A percentile compares a stretch with the other conserved stretches of the same genome.
Evolutionary conservation across 2,329 filamentous ascomycete genomes (phyloP).

Genomic region (Coleophoma eucalyptorum): DNA sequence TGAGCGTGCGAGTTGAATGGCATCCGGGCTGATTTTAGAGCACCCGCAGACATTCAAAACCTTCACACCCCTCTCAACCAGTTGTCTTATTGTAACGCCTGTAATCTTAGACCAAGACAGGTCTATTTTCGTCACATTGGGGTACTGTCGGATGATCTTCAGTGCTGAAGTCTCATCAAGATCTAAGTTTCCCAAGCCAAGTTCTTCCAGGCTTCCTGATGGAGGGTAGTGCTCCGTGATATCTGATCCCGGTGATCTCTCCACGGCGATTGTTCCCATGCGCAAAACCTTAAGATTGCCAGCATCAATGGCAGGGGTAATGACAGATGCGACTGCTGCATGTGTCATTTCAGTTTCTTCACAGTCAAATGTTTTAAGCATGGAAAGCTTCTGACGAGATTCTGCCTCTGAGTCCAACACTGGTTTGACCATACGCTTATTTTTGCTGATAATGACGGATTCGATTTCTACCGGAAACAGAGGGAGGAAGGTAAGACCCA

Average conservation of each 20-base stretch:
- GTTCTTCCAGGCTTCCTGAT: slow-evolving; percentile 17
- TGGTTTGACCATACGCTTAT: slow-evolving; percentile 4
- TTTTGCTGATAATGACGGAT: slow-evolving; percentile 17
- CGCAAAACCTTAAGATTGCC: slow-evolving; percentile 18
- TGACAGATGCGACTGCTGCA: slow-evolving; percentile 10
- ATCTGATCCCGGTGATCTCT: background rate
- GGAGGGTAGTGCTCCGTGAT: slow-evolving; percentile 15
- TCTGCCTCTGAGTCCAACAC: background rate
- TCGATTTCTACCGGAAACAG: slow-evolving; percentile 20
- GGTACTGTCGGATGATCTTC: slow-evolving; percentile 16
- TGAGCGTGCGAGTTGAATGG: slow-evolving; percentile 25
- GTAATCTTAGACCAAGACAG: slow-evolving; percentile 23
- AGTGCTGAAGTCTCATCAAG: slow-evolving; percentile 14
- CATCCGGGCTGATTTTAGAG: slow-evolving; percentile 20
- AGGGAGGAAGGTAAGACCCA: slow-evolving; percentile 11
- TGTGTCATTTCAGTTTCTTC: slow-evolving; percentile 10
- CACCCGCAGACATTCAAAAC: slow-evolving; percentile 23
- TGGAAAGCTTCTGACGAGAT: slow-evolving; percentile 10
- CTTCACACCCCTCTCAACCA: slow-evolving; percentile 23
- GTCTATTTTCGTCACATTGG: slow-evolving; percentile 21
- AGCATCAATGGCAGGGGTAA: slow-evolving; percentile 10
- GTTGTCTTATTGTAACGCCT: slow-evolving; percentile 27
- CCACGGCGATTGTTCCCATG: slow-evolving; percentile 13
- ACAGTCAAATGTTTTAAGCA: slow-evolving; percentile 22
- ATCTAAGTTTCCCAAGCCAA: slow-evolving; percentile 11